Evolutionary conservation across 768 basidiomycete species (phyloP).

Genomic region (Boletus patriciae): DNA sequence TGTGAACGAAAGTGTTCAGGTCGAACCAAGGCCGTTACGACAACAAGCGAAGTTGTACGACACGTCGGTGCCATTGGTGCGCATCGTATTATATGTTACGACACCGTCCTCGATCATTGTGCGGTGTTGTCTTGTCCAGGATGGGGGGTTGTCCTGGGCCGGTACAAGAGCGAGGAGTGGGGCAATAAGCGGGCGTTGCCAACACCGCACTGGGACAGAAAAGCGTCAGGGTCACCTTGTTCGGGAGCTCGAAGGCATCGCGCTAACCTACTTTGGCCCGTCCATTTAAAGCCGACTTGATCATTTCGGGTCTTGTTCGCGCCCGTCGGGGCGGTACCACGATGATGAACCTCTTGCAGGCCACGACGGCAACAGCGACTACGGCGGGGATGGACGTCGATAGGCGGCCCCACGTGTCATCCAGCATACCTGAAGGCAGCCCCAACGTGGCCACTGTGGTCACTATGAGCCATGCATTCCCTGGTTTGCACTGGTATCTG

Average conservation of each 20-base stretch:
- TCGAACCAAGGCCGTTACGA: conserved; percentile 4
- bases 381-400: neutral
- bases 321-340: neutral
- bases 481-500: conserved; percentile 7
- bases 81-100: conserved; percentile 6
- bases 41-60: conserved; percentile 24
- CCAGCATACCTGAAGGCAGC: neutral
- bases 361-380: neutral
- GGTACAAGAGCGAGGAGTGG: neutral
- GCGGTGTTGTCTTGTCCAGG: conserved; percentile 11
- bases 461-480: neutral
- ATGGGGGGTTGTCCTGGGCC: neutral
- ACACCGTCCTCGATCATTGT: neutral
- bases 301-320: neutral
- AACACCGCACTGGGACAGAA: conserved; percentile 16
- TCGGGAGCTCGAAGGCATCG: neutral
- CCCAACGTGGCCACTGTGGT: neutral
- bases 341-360: neutral
- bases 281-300: conserved; percentile 2
- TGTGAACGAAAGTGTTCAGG: neutral
- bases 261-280: neutral
- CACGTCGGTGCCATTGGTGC: conserved; percentile 6
- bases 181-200: conserved; percentile 8
- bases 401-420: neutral
- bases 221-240: conserved; percentile 6